phyloP scores from a whole-genome alignment of 257 asterid genomes.

The Penstemon barbatus region DNA sequence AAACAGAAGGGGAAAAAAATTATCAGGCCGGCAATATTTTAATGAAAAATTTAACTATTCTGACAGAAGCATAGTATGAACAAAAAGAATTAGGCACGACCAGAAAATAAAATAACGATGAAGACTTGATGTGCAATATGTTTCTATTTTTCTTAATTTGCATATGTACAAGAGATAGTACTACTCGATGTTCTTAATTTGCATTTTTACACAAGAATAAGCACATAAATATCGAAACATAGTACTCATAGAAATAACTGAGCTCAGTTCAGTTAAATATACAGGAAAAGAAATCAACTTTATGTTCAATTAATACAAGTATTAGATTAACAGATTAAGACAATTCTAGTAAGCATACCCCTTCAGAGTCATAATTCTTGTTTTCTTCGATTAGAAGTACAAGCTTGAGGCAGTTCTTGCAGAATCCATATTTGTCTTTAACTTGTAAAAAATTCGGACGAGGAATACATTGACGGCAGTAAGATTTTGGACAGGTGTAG shows the following conservation, averaged over 20 bases:
- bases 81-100: slow-evolving; percentile 2
- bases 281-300: too few relatives aligned
- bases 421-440: slow-evolving; percentile 69
- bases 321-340: neutral
- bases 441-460: slow-evolving; percentile 37
- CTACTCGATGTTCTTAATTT: too few relatives aligned
- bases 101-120: neutral
- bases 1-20: slow-evolving; percentile 4
- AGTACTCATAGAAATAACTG: too few relatives aligned
- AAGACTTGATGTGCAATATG: neutral
- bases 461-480: slow-evolving; percentile 57
- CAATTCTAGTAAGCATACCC: slow-evolving; percentile 55
- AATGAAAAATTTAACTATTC: neutral
- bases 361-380: slow-evolving; percentile 61
- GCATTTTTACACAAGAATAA: too few relatives aligned
- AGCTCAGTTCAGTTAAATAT: too few relatives aligned
- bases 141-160: too few relatives aligned
- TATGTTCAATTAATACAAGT: too few relatives aligned
- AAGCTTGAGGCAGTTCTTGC: slow-evolving; percentile 59
- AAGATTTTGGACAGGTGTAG: slow-evolving; percentile 62
- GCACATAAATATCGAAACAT: too few relatives aligned
- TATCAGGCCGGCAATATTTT: too few relatives aligned
- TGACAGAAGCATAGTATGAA: neutral
- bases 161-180: too few relatives aligned
- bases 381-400: slow-evolving; percentile 66